Percentiles rank a stretch among this genome's conserved stretches.
phyloP scores from a whole-genome alignment of 2,329 filamentous ascomycete genomes.

The Epichloe aotearoae region DNA sequence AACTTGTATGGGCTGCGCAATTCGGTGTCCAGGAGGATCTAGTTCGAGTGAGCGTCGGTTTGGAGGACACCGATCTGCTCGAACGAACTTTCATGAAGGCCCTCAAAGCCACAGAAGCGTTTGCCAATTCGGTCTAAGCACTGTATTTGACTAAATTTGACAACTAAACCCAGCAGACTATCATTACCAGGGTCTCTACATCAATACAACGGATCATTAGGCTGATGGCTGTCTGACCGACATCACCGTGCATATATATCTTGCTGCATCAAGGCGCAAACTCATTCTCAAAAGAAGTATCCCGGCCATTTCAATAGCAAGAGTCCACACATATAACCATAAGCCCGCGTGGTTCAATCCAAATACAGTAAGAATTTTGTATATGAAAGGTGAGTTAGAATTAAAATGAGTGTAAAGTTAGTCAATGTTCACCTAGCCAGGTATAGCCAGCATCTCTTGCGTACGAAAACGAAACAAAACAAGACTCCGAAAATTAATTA shows the following conservation, averaged over 20 bases:
- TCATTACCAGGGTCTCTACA: not conserved
- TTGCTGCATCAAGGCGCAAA: not conserved
- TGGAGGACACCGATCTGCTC: constrained; percentile 65
- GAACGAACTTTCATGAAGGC: constrained; percentile 52
- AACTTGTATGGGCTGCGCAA: constrained; percentile 77
- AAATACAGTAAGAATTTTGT: not conserved
- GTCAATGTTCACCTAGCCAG: too few relatives aligned
- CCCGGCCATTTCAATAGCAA: not conserved
- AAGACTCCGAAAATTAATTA: not conserved
- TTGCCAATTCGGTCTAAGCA: not conserved
- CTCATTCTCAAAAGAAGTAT: not conserved
- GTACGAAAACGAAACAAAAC: too few relatives aligned
- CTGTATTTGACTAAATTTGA: not conserved
- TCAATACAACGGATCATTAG: not conserved
- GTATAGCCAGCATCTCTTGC: too few relatives aligned
- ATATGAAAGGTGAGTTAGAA: not conserved
- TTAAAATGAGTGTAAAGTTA: too few relatives aligned
- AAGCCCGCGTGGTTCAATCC: not conserved
- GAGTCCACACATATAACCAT: not conserved
- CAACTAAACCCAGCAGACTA: not conserved
- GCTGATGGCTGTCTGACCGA: not conserved
- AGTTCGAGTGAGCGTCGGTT: constrained; percentile 75
- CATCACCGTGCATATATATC: not conserved
- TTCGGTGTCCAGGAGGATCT: constrained; percentile 73
- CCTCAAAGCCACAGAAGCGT: constrained; percentile 40